phyloP scores from a whole-genome alignment of 768 basidiomycete species.

The Austroboletus eburneus region DNA sequence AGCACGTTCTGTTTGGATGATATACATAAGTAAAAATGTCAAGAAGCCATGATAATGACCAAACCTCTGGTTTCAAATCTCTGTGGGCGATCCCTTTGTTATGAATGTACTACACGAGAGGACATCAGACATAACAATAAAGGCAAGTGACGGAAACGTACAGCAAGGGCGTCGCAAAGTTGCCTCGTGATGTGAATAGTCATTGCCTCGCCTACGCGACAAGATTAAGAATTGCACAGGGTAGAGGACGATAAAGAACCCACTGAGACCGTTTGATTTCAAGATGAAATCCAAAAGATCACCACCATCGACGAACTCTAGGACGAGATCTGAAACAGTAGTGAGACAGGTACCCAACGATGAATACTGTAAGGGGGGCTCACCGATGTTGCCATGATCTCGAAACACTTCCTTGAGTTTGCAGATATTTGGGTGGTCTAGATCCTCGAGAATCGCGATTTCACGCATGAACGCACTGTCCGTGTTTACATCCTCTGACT shows the following conservation, averaged over 20 bases:
- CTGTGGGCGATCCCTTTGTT: slow-evolving; percentile 81
- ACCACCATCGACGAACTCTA: slow-evolving; percentile 85
- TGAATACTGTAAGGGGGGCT: slow-evolving; percentile 22
- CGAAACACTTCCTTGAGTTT: slow-evolving; percentile 73
- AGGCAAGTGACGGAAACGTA: slow-evolving; percentile 31
- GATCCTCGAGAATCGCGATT: slow-evolving; percentile 70
- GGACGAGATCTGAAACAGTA: slow-evolving; percentile 58
- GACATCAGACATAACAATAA: slow-evolving; percentile 2
- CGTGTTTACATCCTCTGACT: slow-evolving; percentile 26
- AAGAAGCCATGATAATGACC: slow-evolving; percentile 1
- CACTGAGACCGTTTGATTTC: slow-evolving; percentile 55
- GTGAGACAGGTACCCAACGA: slow-evolving; percentile 18
- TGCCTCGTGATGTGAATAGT: slow-evolving; percentile 72
- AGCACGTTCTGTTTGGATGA: slow-evolving; percentile 62
- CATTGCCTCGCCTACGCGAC: slow-evolving; percentile 46
- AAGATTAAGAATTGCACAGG: background rate
- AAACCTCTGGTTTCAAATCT: slow-evolving; percentile 86
- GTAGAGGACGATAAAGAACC: slow-evolving; percentile 21
- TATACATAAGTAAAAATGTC: background rate
- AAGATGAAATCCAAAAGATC: slow-evolving; percentile 84
- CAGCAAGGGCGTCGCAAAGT: slow-evolving; percentile 75
- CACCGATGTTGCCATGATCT: slow-evolving; percentile 60
- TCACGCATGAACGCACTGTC: slow-evolving; percentile 56
- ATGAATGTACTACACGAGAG: slow-evolving; percentile 54
- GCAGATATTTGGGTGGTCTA: slow-evolving; percentile 83